Conservation (phyloP, 1,139 yeast species). For the Magnusiomyces tetraspermus region DNA sequence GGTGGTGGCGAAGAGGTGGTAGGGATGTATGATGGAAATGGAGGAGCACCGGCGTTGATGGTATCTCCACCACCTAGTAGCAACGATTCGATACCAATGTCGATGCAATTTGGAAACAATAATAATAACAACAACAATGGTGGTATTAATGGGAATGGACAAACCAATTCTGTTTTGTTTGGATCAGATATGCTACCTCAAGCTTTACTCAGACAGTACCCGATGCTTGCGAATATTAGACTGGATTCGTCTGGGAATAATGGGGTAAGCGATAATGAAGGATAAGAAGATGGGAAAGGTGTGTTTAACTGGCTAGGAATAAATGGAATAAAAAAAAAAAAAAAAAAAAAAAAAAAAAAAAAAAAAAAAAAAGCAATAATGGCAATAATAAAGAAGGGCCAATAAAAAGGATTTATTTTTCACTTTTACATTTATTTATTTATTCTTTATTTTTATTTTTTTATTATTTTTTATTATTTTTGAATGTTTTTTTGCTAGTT, state of each 20-base stretch:
- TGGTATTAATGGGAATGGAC: not conserved
- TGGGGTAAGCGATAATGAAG: not conserved
- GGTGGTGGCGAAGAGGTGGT: constrained; percentile 16
- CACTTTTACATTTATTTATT: not conserved
- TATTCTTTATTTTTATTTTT: too few relatives aligned
- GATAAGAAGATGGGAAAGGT: too few relatives aligned
- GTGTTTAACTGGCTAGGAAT: too few relatives aligned
- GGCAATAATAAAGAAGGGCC: not conserved
- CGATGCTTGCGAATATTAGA: constrained; percentile 1
- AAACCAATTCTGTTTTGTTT: not conserved
- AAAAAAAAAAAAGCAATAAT: not conserved
- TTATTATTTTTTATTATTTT: not conserved
- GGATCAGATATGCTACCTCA: not conserved
- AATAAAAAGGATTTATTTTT: not conserved
- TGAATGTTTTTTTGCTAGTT: not conserved
- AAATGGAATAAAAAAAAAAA: too few relatives aligned
- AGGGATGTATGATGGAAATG: constrained; percentile 8
- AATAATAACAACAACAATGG: not conserved
- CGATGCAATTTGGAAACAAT: not conserved
- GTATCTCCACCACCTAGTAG: constrained; percentile 2
- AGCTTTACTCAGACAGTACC: not conserved
- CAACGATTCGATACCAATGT: not conserved
- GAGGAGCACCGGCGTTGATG: constrained; percentile 1
- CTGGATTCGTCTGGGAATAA: not conserved
- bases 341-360: not conserved